These are phyloP conservation scores for Phaffomyces thermotolerans DNA, from an alignment of 805 yeast species.

Conservation along the genomic window DNA sequence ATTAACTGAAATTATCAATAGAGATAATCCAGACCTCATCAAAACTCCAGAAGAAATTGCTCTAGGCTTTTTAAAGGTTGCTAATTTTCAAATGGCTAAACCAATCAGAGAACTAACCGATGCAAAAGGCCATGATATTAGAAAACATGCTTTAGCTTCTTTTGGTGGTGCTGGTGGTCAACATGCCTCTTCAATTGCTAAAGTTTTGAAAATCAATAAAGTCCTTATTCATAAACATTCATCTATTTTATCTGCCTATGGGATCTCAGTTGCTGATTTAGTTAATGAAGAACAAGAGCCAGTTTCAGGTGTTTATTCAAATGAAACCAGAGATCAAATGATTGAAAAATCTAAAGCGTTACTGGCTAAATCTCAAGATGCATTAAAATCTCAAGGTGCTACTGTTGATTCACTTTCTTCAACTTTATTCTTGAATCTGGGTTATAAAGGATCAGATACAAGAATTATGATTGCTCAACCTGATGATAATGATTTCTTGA, in stretches of 20 bases:
- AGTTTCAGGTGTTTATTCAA: slow-evolving; percentile 22
- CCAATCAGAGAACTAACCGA: slow-evolving; percentile 42
- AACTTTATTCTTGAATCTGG: slow-evolving; percentile 32
- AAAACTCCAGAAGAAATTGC: slow-evolving; percentile 38
- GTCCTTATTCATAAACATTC: slow-evolving; percentile 41
- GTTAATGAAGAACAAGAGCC: slow-evolving; percentile 24
- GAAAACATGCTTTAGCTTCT: slow-evolving; percentile 37
- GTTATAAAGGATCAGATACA: slow-evolving; percentile 42
- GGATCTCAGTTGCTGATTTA: slow-evolving; percentile 35
- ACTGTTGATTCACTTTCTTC: slow-evolving; percentile 18
- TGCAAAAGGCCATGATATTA: slow-evolving; percentile 35
- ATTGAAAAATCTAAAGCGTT: slow-evolving; percentile 8
- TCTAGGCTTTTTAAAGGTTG: slow-evolving; percentile 38
- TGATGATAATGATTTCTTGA: slow-evolving; percentile 20
- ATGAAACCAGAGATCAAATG: slow-evolving; percentile 10
- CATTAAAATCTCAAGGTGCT: slow-evolving; percentile 21
- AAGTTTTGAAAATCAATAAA: slow-evolving; percentile 32
- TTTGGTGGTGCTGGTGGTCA: slow-evolving; percentile 49
- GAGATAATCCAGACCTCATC: slow-evolving; percentile 24
- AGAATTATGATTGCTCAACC: slow-evolving; percentile 28
- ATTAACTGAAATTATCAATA: slow-evolving; percentile 31
- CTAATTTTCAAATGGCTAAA: slow-evolving; percentile 40
- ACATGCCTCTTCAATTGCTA: slow-evolving; percentile 37
- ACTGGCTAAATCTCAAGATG: slow-evolving; percentile 6
- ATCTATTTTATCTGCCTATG: slow-evolving; percentile 41